Conservation (phyloP, 495 filamentous ascomycete genomes). For the Penicillium dipodomyicola region DNA sequence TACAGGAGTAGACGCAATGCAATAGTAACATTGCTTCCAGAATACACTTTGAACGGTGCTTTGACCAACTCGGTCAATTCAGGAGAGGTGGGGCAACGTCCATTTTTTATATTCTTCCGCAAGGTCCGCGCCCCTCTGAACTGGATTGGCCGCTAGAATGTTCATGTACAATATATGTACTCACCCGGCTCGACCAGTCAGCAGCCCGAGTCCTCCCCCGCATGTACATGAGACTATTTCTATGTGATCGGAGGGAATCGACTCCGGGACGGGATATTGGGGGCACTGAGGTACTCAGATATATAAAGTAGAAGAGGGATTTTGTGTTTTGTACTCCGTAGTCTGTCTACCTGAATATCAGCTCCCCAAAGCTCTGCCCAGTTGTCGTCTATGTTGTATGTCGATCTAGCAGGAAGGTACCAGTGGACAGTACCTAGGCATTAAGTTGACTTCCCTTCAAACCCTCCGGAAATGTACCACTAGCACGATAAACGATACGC, state of each 20-base stretch:
- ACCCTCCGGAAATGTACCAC: slow-evolving; percentile 24
- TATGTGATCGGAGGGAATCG: slow-evolving; percentile 1
- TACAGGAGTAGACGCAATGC: neutral
- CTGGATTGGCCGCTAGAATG: slow-evolving; percentile 8
- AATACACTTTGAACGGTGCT: slow-evolving; percentile 16
- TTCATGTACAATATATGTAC: slow-evolving; percentile 12
- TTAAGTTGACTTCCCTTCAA: neutral
- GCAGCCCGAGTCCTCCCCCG: neutral
- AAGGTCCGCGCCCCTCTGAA: slow-evolving; percentile 21
- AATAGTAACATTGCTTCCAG: slow-evolving; percentile 15
- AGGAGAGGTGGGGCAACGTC: slow-evolving; percentile 28
- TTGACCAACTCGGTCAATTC: slow-evolving; percentile 32
- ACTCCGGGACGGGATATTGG: neutral
- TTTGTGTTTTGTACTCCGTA: neutral
- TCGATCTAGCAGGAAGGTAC: neutral
- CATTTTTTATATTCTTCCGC: slow-evolving; percentile 24
- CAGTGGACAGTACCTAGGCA: neutral
- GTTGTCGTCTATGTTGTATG: neutral
- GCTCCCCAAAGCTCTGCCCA: neutral
- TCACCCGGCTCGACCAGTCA: slow-evolving; percentile 4
- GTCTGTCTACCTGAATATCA: neutral
- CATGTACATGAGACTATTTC: slow-evolving; percentile 1
- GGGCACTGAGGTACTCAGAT: neutral
- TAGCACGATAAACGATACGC: neutral
- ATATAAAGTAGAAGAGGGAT: neutral